Evolutionary conservation across 331 rosid species (phyloP), one percentile per base, ranked within the genome.

Genomic region (Rhamnella rubrinervis): DNA sequence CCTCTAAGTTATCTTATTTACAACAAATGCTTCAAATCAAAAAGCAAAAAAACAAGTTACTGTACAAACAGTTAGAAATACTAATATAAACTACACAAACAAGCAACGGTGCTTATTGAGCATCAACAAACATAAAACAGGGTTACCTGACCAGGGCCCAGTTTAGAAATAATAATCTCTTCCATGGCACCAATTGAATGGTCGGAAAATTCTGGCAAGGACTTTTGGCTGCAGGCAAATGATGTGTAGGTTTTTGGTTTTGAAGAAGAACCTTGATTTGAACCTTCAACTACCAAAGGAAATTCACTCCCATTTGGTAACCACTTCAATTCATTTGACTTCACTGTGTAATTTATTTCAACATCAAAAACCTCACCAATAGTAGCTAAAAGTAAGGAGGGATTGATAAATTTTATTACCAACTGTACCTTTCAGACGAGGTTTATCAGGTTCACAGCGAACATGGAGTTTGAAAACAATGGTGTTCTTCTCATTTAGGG

Each of bases 81-180:
- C 11, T 17, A 19, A 55, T 10, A 10, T 9, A 49, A 49, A 12
- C 55, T 12, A 18, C 55, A 49, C 4, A 12, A 10, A 47, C 13
- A 10, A 47, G 17, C 6, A 25, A n/a, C n/a, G 4, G 11, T 51
- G 58, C 52, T 40, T 51, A 41, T 20, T 16, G 17, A 71, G 72
- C 13, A 77, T 38, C 31, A 35, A 59, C 4, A 13, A 52, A 28
- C 12, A 31, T 55, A 39, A 18, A 50, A 12, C 53, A 41, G 31
- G 50, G 51, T 74, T 85, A 95, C 99, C 99, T 95, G 96, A 64
- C 96, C 95, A 66, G 90, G 82, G 56, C 88, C 95, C 71, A 95
- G 95, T 81, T 84, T 87, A 74, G 95, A 86, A 64, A 95, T 59
- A 76, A 80, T 80, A 76, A 91, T 91, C 78, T 91, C 89, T 67